Evolutionary conservation across 306 rosid genomes (phyloP), one percentile per base, ranked within the genome.

Genomic region (Vigna angularis): DNA sequence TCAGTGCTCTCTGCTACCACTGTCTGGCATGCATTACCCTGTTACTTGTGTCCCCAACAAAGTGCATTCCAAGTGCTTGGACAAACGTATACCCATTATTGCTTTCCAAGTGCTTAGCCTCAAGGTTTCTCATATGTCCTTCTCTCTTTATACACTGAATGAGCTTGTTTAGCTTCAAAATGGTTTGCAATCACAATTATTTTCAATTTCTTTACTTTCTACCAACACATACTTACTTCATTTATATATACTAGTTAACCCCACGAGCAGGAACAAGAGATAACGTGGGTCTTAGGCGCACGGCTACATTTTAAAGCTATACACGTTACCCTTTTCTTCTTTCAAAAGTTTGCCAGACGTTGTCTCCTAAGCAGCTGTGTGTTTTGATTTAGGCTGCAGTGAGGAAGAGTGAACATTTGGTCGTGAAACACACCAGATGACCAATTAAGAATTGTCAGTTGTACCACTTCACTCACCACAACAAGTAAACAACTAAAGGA

Each of bases 1-100:
- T 78, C 64, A 74, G 84, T 75, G 84, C 70, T 38, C 5, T 80
- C 86, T 82, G 80, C 84, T 50, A 17, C 69, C 9, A 32, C 57
- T 79, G 78, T 74, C 86, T 76, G 56, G 84, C 89, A 82, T 81
- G 85, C 89, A 66, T 76, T 74, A 30, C 49, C 18, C 20, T 83
- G 62, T 58, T 3, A 20, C 38, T 44, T 66, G 70, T 76, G 69
- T 57, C 69, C 65, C 24, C 28, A 32, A 45, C 9, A 68, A 48
- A 78, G 69, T 11, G 59, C 57, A 52, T 11, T 61, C 22, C 72
- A 55, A 58, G 6, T 32, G 66, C 72, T 36, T 57, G 15, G 12
- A 63, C 24, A 65, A 32, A 68, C 6, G 12, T 53, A 32, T 47
- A 28, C 59, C 22, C 68, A 67, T 75, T 2, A 57, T 71, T 51